Base-by-base conservation (phyloP, 164 flowering plant species). In the Stephania yunnanensis region DNA sequence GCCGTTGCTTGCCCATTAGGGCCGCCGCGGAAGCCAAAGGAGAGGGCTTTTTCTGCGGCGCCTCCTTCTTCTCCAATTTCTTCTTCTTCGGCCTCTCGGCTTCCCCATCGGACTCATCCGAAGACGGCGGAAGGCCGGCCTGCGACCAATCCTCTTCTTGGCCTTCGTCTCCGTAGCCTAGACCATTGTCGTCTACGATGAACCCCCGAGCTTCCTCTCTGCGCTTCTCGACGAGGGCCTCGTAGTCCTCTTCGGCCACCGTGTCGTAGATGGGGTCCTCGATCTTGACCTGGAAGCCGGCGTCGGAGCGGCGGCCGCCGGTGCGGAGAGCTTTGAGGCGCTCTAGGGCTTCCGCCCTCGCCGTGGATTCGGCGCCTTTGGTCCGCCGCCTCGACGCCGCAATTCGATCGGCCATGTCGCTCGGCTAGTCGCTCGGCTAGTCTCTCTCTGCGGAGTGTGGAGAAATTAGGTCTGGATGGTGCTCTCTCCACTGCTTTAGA, bases 91-190 rank as follows among this genome's bases (percentile, higher is more conserved):
- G 73, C 71, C 71, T 82, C 53, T 81, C 87, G 0, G 46, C 67
- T 58, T 82, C 91, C 19, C 85, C 88, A 29, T 90, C 91, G 1
- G 87, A 84, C 13, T 89, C 99, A 30, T 89, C 97, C 0, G 97
- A 91, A 0, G 92, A 92, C 1, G 68, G 70, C 30, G 83, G 72
- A 15, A 76, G 74, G 1, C 87, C 89, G 2, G 87, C 82, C 19
- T 75, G 76, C 4, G 90, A 75, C 99, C 99, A 94, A 71, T 96
- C 98, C 78, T 90, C 99, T 71, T 94, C 99, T 74, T 91, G 85
- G 7, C 98, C 99, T 46, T 87, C 89, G 72, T 96, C 98, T 8
- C 84, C 83, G 77, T 94, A 96, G 5, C 97, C 98, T 10, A 89
- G 84, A 46, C 91, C 95, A 55, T 92, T 85, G 70, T 92, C 98